Base-by-base conservation (phyloP, 1,139 yeast genomes). In the Pichia sp. region DNA sequence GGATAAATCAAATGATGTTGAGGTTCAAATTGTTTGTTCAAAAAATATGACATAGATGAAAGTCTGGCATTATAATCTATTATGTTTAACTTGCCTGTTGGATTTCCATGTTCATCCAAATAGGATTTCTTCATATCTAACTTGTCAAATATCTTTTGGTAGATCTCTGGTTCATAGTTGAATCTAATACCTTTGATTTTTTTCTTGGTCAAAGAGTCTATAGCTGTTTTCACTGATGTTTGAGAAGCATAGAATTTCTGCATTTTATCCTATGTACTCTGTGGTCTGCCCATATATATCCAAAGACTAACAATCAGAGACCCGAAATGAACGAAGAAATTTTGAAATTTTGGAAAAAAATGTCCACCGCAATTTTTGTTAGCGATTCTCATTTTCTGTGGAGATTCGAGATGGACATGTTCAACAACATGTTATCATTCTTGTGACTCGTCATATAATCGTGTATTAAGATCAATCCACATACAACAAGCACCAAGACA, bases 51-150 rank as follows among this genome's bases (percentile, higher is more conserved):
- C 34, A 79, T 69, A 7, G 76, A 58, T 4, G 85, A 85, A 38
- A 68, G 69, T 1, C 81, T 78, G 0, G 89, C 74, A 59, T 83
- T 83, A 15, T 81, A 72, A 57, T 88, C 96, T 7, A 88, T 60
- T 3, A 88, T 76, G 47, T 84, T 80, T 17, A 83, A 67, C 18
- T 67, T 60, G 2, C 48, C 44, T 9, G 47, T 42, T 2, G 52
- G 44, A 9, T 40, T 41, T 6, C 50, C 46, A 11, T 40, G 22
- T 5, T 42, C 18, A 45, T 69, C 58, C 4, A 74, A 69, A 55
- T 81, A 83, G 35, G 68, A 66, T 4, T 62, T 48, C 33, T 63
- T 64, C 46, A 81, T 64, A 24, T 72, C 58, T 19, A 79, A 58
- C 47, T 66, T 69, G 38, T 78, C 75, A 5, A 81, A 49, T 22